Percentiles rank a stretch among this genome's conserved stretches.
These are phyloP conservation scores for Wickerhamiella shivajii DNA, from an alignment of 805 yeast species.

Conservation along the genomic window DNA sequence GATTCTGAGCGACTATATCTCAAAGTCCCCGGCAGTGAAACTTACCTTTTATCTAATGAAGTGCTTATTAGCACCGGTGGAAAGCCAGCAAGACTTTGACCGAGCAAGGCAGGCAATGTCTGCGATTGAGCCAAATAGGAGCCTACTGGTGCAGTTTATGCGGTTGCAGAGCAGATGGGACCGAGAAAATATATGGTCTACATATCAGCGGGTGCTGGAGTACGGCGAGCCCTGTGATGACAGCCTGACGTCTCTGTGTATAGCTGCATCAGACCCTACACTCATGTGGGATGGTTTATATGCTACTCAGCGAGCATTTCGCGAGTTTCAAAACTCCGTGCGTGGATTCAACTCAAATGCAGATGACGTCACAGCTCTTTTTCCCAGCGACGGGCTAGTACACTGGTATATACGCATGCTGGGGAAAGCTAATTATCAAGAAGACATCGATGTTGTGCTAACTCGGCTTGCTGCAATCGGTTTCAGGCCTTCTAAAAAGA, in stretches of 20 bases:
- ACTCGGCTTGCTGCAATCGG: slow-evolving; percentile 40
- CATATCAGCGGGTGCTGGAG: slow-evolving; percentile 19
- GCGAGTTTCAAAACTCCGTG: slow-evolving; percentile 36
- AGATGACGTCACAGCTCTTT: slow-evolving; percentile 23
- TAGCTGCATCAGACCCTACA: slow-evolving; percentile 28
- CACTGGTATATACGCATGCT: slow-evolving; percentile 38
- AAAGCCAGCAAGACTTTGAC: slow-evolving; percentile 6
- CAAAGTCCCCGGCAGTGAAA: too few species aligned
- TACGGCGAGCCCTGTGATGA: slow-evolving; percentile 22
- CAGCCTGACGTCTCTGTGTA: slow-evolving; percentile 32
- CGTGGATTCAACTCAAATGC: slow-evolving; percentile 25
- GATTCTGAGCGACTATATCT: slow-evolving; percentile 6
- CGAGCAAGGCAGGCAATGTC: background rate
- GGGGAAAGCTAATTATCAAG: slow-evolving; percentile 32
- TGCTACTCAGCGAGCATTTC: slow-evolving; percentile 47
- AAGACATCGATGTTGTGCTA: slow-evolving; percentile 37
- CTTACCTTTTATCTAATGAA: slow-evolving; percentile 5
- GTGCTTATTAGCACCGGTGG: slow-evolving; percentile 7
- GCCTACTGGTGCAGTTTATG: slow-evolving; percentile 21
- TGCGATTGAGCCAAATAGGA: slow-evolving; percentile 6
- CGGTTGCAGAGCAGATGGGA: slow-evolving; percentile 18
- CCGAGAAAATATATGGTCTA: slow-evolving; percentile 21
- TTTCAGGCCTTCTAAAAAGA: slow-evolving; percentile 29
- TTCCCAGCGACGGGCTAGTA: slow-evolving; percentile 38
- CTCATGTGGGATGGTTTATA: slow-evolving; percentile 36